These are phyloP conservation scores for Monsonia emarginata DNA, from an alignment of 441 rosid species.

Conservation along the genomic window DNA sequence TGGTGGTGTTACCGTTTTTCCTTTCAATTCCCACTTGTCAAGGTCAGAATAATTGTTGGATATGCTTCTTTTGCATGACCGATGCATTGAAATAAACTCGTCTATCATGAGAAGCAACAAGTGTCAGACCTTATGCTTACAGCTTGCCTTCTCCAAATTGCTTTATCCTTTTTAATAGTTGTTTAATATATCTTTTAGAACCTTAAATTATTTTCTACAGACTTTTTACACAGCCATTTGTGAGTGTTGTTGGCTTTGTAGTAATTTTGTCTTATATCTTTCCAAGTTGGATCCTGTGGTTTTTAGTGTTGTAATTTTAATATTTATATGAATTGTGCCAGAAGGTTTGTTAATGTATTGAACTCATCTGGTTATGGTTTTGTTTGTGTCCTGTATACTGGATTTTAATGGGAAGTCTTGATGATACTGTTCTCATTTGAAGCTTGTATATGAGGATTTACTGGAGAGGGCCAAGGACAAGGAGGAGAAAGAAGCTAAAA, in stretches of 20 bases:
- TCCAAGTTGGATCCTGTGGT: neutral
- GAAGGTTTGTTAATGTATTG: neutral
- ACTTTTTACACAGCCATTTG: neutral
- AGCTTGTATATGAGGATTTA: conserved; percentile 82
- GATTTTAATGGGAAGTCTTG: neutral
- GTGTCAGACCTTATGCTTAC: neutral
- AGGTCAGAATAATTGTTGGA: neutral
- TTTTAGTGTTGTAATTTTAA: neutral
- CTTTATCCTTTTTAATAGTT: neutral
- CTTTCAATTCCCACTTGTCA: neutral
- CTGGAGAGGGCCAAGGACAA: conserved; percentile 82
- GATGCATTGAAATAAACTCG: neutral
- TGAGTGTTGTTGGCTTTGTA: neutral
- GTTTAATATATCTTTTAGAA: neutral
- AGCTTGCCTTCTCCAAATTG: neutral
- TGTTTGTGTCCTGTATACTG: neutral
- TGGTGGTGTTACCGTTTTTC: neutral
- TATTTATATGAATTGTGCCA: too few relatives aligned
- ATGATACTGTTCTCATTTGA: conserved; percentile 17
- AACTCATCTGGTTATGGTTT: conserved; percentile 1
- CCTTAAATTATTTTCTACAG: neutral
- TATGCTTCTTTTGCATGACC: neutral
- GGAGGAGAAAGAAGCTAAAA: conserved; percentile 92
- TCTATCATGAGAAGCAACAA: neutral
- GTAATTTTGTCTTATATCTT: neutral